Base-by-base conservation (phyloP, 495 filamentous ascomycete genomes). In the Rostrohypoxylon terebratum region DNA sequence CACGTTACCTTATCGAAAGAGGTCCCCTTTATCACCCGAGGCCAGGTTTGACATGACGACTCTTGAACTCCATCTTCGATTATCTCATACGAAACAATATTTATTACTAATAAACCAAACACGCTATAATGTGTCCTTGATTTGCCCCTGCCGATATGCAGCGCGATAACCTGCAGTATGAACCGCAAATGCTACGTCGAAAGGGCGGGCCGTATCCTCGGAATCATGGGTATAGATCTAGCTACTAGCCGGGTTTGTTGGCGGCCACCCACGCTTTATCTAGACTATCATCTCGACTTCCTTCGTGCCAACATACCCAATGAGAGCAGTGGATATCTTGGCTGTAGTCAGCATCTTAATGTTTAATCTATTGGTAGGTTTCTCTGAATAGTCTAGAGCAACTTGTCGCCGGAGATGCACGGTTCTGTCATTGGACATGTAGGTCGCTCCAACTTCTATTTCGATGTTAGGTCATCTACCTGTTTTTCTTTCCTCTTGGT, bases 331-430 rank as follows among this genome's bases (percentile, higher is more conserved):
- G 38, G 42, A 28, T 34, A 61, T 66, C 61, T 66, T 69, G 71
- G 71, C 61, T 69, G 45, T 69, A 62, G 66, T 73, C 71, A 66
- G 61, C 55, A 21, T 65, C 40, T 57, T 34, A 14, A 21, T 50
- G 16, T 34, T 33, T 28, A 58, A 62, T 63, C 50, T 69, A 62
- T 63, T 47, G 50, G 61, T 68, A 61, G 25, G 38, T 61, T 33
- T 25, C n/a, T 63, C 31, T 42, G 38, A n/a, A 42, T 13, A 42
- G 38, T n/a, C 38, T 44, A 34, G 48, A 62, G 34, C 54, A 58
- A 28, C 50, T 67, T 44, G 47, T 44, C 21, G 20, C 62, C 71
- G 71, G 71, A 74, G 71, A 74, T 74, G 71, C 66, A 63, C 20
- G 34, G 63, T 25, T 66, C 62, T 66, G 62, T 11, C 57, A 63